Conservation (phyloP, 129 eudicot species). For the Lonicera japonica region DNA sequence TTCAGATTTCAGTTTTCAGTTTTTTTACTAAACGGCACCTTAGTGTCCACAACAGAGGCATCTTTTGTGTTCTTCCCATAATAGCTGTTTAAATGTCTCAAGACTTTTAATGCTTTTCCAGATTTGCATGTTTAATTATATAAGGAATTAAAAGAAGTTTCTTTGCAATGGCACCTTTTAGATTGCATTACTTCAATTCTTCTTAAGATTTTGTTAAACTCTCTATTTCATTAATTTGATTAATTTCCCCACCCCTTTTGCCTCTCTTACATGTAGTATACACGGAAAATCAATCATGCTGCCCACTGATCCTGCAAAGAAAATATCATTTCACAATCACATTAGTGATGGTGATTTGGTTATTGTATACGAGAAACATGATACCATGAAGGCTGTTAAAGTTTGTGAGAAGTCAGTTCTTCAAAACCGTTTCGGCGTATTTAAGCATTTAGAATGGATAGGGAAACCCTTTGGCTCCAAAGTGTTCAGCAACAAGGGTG, state of each 20-base stretch:
- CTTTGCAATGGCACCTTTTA: not conserved
- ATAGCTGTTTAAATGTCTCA: no score
- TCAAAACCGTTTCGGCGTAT: conserved; percentile 78
- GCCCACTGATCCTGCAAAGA: conserved; percentile 38
- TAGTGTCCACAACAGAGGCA: no score
- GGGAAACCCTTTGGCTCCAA: conserved; percentile 86
- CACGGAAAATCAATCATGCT: conserved; percentile 25
- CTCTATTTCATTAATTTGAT: not conserved
- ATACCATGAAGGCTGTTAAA: conserved; percentile 69
- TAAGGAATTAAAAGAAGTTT: not conserved
- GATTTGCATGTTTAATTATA: no score
- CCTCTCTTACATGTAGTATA: not conserved
- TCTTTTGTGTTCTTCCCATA: no score
- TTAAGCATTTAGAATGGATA: conserved; percentile 80
- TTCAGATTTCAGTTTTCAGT: no score
- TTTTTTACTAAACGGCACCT: no score
- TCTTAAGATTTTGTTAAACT: not conserved
- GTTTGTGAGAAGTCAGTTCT: conserved; percentile 46
- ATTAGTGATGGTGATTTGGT: conserved; percentile 75
- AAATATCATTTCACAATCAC: conserved; percentile 45
- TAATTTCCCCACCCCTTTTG: not conserved
- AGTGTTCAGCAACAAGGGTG: conserved; percentile 70
- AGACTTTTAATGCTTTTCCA: not conserved
- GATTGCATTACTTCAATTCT: not conserved
- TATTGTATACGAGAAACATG: conserved; percentile 74